Base-by-base conservation (phyloP, 2,329 filamentous ascomycete species). In the Volutella citrinella region DNA sequence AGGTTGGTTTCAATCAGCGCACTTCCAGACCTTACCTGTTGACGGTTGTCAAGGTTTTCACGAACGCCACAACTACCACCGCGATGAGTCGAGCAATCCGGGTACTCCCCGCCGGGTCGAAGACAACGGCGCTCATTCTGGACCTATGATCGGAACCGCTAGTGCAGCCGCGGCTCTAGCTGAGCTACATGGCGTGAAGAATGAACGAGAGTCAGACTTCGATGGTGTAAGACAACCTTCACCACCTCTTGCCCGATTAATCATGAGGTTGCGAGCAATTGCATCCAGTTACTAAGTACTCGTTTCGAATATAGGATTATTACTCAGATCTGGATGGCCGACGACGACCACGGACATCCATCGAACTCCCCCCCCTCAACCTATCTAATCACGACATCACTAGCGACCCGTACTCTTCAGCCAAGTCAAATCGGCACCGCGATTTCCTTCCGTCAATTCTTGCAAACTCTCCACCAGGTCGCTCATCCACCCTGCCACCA, bases 401-500 rank as follows among this genome's bases (percentile, higher is more conserved):
- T 45, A 87, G 86, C 64, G 84, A 88, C 51, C 80, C 84, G 1
- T 83, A 83, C 39, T 78, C 80, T 14, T 73, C 76, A 17, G 70
- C 80, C 48, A 75, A 80, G 42, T 66, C 72, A 24, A 66, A 67
- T 44, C 75, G 79, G 48, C 80, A 78, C 37, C 77, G 85, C 54
- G 86, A 91, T 51, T 72, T 93, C 31, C 74, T 95, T 7, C 87
- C 89, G 3, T 95, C 88, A 1, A 87, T 93, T 37, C 67, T 95
- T 22, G 76, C 78, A 32, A 82, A 82, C 40, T 95, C 90, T 9
- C 90, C 89, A 1, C 85, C 88, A 7, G 87, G 84, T 34, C 84
- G 90, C 43, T 94, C 89, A 11, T 90, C 89, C 2, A 95, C 89
- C 1, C 72, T 95, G 16, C 89, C 90, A 18, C 88, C 90, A 5